Conservation (phyloP, 2,329 filamentous ascomycete species). For the Ceratocystis destructans region DNA sequence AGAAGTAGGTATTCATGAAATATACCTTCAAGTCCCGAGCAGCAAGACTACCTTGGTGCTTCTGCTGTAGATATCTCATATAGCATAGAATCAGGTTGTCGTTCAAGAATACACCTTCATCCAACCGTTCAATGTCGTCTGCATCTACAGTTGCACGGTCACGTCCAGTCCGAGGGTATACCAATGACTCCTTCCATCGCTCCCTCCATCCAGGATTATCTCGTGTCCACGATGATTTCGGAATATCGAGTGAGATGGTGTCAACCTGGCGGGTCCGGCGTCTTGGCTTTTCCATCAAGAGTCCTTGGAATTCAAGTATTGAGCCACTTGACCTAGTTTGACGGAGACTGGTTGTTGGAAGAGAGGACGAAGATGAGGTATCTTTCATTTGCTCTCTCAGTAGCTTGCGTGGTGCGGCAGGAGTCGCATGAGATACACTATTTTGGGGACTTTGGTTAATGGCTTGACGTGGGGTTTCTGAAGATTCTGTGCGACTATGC, state of each 20-base stretch:
- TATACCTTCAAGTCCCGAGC: conserved; percentile 48
- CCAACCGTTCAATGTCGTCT: conserved; percentile 60
- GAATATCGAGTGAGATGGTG: background rate
- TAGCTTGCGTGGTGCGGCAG: background rate
- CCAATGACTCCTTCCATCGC: conserved; percentile 44
- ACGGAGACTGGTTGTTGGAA: background rate
- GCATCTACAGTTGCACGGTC: conserved; percentile 53
- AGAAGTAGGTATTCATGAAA: conserved; percentile 91
- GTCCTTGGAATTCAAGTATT: background rate
- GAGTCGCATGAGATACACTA: background rate
- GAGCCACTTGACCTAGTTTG: conserved; percentile 15
- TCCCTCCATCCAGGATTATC: conserved; percentile 38
- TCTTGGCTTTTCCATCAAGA: conserved; percentile 1
- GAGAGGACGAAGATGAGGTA: background rate
- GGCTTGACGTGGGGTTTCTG: background rate
- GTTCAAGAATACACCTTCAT: conserved; percentile 78
- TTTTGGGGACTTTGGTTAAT: background rate
- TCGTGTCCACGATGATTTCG: conserved; percentile 33
- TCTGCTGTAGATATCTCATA: conserved; percentile 55
- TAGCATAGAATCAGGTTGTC: conserved; percentile 89
- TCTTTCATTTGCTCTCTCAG: background rate
- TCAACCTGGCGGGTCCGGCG: conserved; percentile 1
- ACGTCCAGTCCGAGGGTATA: conserved; percentile 45
- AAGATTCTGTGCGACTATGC: too few species aligned
- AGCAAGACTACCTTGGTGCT: conserved; percentile 43